Evolutionary conservation across 768 basidiomycete species (phyloP), one percentile per base, ranked within the genome.

Genomic region (Lactarius deliciosus): DNA sequence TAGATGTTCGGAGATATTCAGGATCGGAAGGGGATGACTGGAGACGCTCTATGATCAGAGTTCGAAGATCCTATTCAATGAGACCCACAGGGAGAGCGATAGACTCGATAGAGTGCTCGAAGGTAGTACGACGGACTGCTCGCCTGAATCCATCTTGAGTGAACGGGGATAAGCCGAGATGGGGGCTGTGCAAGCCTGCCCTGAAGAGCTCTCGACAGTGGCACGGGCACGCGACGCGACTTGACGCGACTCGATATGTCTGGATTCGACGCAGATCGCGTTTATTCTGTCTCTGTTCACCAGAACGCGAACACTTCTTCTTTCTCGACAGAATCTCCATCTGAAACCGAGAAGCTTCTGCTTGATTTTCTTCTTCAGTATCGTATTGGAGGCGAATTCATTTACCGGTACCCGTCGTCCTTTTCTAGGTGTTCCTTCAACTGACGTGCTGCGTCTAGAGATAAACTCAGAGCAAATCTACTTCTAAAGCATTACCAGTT

Each of bases 1-100:
- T 73, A 92, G 83, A 78, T 98, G 96, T 73, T 98, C 97, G 1
- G 96, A 97, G 73, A 98, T 90, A 77, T 95, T 97, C 69, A 99
- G 83, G 74, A 99, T 94, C 11, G 97, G 94, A 16, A 98, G 83
- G 43, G 97, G 96, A 76, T 98, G 97, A 63, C 96, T 98, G 73
- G 40, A 22, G 36, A 18, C 16, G 47, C 34, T 25, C 18, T 28
- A 15, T 18, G 16, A 36, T 66, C 32, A 63, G 40, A 59, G 8
- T 32, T 1, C 11, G 28, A 40, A 50, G 43, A 36, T 7, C 30
- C 20, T 43, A 28, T 47, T 34, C 8, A 30, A 25, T 32, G 47
- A 13, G 40, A 77, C 89, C 70, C 72, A 92, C 91, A 93, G 77
- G 36, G 89, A 86, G 63, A 92, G 79, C 3, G 89, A 87, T 62